Evolutionary conservation across 148 eudicot species (phyloP), one percentile per base, ranked within the genome.

Genomic region (Linanthus parryae): DNA sequence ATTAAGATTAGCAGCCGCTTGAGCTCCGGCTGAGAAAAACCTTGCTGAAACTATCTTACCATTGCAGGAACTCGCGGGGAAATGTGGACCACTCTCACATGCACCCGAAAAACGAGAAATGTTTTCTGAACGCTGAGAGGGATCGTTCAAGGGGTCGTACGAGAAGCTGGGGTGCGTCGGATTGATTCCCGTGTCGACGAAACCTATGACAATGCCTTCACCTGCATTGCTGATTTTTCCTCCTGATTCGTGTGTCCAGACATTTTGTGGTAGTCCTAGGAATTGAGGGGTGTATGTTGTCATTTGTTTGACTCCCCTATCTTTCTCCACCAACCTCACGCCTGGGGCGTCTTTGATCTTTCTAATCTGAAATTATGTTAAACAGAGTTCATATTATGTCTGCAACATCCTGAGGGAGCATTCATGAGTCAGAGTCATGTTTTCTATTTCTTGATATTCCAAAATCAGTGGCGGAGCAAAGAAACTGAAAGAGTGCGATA

Each of bases 11-110:
- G 78, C 69, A 34, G 68, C 77, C 17, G 91, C 88, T 58, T 72
- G 76, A 47, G 95, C 96, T 36, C 99, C 99, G 36, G 80, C 63
- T 30, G 96, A 70, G 49, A 88, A 88, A 69, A 68, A 94, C 75
- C 85, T 71, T 1, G 96, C 99, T 1, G 91, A 79, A 30, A 84
- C 71, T 7, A 94, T 84, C 75, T 94, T 94, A 40, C 96, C 95
- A 46, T 94, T 94, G 71, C 99, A 94, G 8, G 95, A 67, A 19
- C 33, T 58, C 3, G 34, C 37, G 5, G 95, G 96, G 46, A 94
- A 94, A 2, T 44, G 58, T 16, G 99, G 95, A 0, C 99, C 99
- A 0, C 60, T 65, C 56, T 94, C 80, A 22, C 99, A 94, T 14
- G 44, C 75, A 9, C 91, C 78, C 2, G 75, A 65, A 56, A 83